Percentiles rank a stretch among this genome's conserved stretches.
These are phyloP conservation scores for Nakaseomyces glabratus DNA, from an alignment of 1,139 yeast genomes.

Conservation along the genomic window DNA sequence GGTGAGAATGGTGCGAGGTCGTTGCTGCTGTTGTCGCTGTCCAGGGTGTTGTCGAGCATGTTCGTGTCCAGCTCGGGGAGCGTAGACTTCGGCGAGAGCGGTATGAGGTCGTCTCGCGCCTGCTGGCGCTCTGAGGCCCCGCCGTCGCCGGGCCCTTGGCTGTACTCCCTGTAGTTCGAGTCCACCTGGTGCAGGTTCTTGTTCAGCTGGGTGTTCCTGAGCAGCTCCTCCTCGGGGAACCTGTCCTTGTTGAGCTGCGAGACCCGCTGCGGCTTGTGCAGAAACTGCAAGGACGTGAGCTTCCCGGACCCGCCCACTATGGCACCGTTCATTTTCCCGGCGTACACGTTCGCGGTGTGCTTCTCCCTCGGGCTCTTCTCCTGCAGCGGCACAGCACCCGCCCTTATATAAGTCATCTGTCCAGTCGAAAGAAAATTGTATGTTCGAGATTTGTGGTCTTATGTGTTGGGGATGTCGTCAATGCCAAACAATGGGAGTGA, in stretches of 20 bases:
- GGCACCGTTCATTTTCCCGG: conserved; percentile 2
- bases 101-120: not conserved
- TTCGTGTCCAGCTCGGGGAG: conserved; percentile 5
- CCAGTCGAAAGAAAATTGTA: too few relatives aligned
- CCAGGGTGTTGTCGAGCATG: conserved; percentile 1
- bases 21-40: conserved; percentile 8
- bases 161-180: conserved; percentile 1
- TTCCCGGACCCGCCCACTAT: conserved; percentile 1
- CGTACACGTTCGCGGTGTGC: not conserved
- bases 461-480: too few relatives aligned
- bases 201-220: conserved; percentile 23
- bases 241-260: conserved; percentile 14
- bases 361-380: not conserved
- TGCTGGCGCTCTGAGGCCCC: too few relatives aligned
- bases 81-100: conserved; percentile 4
- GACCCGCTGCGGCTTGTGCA: conserved; percentile 25
- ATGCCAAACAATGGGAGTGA: too few relatives aligned
- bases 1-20: conserved; percentile 15
- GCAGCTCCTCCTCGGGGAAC: conserved; percentile 19
- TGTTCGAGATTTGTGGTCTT: too few relatives aligned
- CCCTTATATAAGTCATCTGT: conserved; percentile 2
- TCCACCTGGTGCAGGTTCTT: conserved; percentile 10
- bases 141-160: not conserved
- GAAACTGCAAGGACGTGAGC: conserved; percentile 21
- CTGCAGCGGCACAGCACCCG: not conserved